Base-by-base conservation (phyloP, 768 basidiomycete genomes). In the Termitomyces sp. region DNA sequence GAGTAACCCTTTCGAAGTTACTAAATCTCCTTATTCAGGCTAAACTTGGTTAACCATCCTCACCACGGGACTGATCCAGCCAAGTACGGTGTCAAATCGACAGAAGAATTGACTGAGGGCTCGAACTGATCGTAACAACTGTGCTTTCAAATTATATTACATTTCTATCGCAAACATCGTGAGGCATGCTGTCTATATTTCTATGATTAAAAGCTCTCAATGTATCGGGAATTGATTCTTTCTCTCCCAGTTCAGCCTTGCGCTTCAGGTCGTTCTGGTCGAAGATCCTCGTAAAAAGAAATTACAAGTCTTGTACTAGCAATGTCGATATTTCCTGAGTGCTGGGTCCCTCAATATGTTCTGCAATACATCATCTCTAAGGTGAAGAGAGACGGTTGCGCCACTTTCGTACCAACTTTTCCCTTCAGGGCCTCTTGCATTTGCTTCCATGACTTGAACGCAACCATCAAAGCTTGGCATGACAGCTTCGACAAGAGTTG, bases 11-110 rank as follows among this genome's bases (percentile, higher is more conserved):
- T 40, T 40, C 29, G 43, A 47, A 44, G 44, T 54, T 54, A 25
- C 62, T 57, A 25, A 42, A 44, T 43, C 19, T n/a, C 35, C 59
- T 27, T 48, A 53, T 68, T 41, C 66, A 96, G 94, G 95, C 84
- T 98, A 75, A 98, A 98, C 77, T 77, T 98, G 48, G 95, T 95
- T 64, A 89, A 95, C 71, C 95, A 97, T 71, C 86, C 85, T 42
- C 74, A 84, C 68, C 95, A 96, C 67, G 94, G 94, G 2, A 85
- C 86, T 9, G 90, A 95, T 65, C 82, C 89, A 19, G 82, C 86
- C 56, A 95, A 93, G 71, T 97, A 96, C 61, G 78, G 75, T 25
- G 77, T 77, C 44, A 63, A 70, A 56, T 61, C 71, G 23, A 59
- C 64, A 47, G 64, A 68, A 52, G 56, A 62, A 32, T 63, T n/a